Evolutionary conservation across 345 rosid species (phyloP), one percentile per base, ranked within the genome.

Genomic region (Kandelia obovata): DNA sequence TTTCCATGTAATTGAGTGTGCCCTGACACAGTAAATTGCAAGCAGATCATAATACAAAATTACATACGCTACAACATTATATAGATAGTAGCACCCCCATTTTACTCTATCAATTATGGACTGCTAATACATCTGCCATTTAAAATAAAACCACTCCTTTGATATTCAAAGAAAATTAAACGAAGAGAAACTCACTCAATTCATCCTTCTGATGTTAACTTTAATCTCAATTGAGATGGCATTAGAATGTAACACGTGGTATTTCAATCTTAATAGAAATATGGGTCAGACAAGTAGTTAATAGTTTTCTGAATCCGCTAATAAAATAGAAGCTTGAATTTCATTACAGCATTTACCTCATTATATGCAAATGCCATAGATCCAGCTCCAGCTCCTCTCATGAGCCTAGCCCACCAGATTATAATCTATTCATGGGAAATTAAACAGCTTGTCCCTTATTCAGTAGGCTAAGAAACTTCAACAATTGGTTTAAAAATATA

Each of bases 331-430:
- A 49, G 23, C 55, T 23, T 47, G 7, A 35, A n/a, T 19, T 26
- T 37, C 19, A 51, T 10, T 25, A n/a, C 19, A 35, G 26, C 27
- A 16, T 62, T 75, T 78, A 90, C 96, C 93, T 87, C 78, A 69
- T 82, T 86, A 72, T 92, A 86, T 32, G 96, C 96, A 81, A 92
- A 92, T 17, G 96, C 96, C 83, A 92, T 78, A 5, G 93, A 89
- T 16, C 87, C 98, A 69, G 93, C 35, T 32, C 35, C 35, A 35
- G 49, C 89, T 62, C 96, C 98, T 68, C 93, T 81, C 88, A 90
- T 89, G 56, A 93, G 89, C 68, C 98, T 94, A 57, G 98, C 89
- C 98, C 97, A 89, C 94, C 97, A 93, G 75, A 89, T 87, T 21
- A 81, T 86, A 70, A 86, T 75, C 98, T 90, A 83, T 66, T 66